These are phyloP conservation scores for Ephemerocybe angulata DNA, from an alignment of 768 basidiomycete genomes.

Conservation along the genomic window DNA sequence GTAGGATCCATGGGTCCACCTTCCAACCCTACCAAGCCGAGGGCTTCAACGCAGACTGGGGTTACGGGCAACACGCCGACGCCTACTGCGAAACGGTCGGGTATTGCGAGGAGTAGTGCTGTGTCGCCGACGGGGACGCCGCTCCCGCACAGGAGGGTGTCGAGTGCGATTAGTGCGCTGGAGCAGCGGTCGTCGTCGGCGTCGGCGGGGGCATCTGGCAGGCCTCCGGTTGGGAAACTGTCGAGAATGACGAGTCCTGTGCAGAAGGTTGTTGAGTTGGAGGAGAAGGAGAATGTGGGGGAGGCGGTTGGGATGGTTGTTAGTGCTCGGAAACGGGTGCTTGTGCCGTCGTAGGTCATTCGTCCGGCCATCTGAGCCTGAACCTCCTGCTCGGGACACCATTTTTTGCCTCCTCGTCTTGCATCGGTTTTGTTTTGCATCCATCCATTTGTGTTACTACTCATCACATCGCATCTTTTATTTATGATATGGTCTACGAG, in stretches of 20 bases:
- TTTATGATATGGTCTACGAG: too few relatives aligned
- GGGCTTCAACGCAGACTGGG: constrained; percentile 24
- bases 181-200: constrained; percentile 4
- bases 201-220: not conserved
- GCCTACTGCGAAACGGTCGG: constrained; percentile 31
- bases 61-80: constrained; percentile 39
- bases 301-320: constrained; percentile 5
- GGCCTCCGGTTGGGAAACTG: not conserved
- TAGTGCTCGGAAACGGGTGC: constrained; percentile 25
- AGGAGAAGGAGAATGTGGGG: constrained; percentile 61
- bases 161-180: constrained; percentile 23
- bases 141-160: constrained; percentile 30
- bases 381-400: too few relatives aligned
- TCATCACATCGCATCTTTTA: too few relatives aligned
- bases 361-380: constrained; percentile 9
- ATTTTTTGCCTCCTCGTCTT: too few relatives aligned
- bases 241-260: constrained; percentile 28
- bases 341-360: constrained; percentile 5
- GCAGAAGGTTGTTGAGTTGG: constrained; percentile 39
- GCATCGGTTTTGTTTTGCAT: too few relatives aligned
- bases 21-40: constrained; percentile 25
- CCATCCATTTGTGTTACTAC: too few relatives aligned
- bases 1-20: constrained; percentile 52
- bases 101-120: constrained; percentile 31
- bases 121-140: constrained; percentile 26